Conservation (phyloP, 768 basidiomycete species). For the Psilocybe tampanensis region DNA sequence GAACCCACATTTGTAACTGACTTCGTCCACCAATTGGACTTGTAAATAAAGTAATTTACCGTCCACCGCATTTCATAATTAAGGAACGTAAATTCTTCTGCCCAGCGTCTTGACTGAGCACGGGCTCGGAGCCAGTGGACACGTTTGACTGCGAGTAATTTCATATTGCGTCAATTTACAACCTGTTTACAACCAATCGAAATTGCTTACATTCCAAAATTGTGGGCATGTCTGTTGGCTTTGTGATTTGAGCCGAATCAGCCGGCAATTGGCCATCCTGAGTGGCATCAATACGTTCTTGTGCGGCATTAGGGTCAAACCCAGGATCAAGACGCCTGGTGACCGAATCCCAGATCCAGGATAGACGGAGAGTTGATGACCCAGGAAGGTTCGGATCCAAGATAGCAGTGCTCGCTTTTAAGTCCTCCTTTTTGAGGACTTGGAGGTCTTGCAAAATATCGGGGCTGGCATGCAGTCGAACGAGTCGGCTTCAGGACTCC, state of each 20-base stretch:
- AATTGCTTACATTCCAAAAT: constrained; percentile 1
- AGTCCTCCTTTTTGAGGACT: not conserved
- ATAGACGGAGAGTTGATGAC: not conserved
- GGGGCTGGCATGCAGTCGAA: not conserved
- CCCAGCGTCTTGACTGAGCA: not conserved
- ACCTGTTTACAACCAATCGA: not conserved
- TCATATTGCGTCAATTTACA: not conserved
- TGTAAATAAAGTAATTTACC: not conserved
- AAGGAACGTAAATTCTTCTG: not conserved
- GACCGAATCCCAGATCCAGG: constrained; percentile 1
- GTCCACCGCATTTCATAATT: constrained; percentile 3
- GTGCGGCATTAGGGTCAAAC: not conserved
- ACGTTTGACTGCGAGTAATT: not conserved
- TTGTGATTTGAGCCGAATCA: not conserved
- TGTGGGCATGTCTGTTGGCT: not conserved
- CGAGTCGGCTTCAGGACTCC: not conserved
- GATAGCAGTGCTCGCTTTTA: not conserved
- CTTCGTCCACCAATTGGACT: not conserved
- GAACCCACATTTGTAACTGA: not conserved
- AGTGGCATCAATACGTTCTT: no score
- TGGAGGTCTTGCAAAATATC: not conserved
- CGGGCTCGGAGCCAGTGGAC: not conserved
- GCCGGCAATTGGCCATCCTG: no score
- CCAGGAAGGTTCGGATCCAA: constrained; percentile 1
- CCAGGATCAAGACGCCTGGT: not conserved